These are phyloP conservation scores for Monilinia vaccinii-corymbosi DNA, from an alignment of 2,329 filamentous ascomycete genomes.

Conservation along the genomic window DNA sequence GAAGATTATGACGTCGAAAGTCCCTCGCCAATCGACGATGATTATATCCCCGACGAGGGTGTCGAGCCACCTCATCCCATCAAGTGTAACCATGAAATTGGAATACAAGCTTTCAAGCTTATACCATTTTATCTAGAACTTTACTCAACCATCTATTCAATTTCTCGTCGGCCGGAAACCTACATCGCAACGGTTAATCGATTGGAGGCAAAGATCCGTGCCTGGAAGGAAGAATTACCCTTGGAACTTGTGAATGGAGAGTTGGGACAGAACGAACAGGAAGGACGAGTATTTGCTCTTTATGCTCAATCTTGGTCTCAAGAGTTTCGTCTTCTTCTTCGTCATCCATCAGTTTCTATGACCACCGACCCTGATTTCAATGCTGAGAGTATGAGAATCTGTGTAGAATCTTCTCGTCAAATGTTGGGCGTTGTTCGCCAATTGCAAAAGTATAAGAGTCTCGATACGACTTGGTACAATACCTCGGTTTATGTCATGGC, in stretches of 20 bases:
- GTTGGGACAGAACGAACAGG: conserved; percentile 31
- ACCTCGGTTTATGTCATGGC: conserved; percentile 63
- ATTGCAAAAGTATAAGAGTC: conserved; percentile 53
- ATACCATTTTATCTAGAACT: conserved; percentile 62
- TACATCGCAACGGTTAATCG: conserved; percentile 56
- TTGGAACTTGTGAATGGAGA: conserved; percentile 44
- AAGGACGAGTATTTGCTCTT: conserved; percentile 41
- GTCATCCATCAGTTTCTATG: conserved; percentile 52
- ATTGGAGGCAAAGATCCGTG: conserved; percentile 54
- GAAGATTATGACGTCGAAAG: conserved; percentile 75
- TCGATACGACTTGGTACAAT: conserved; percentile 74
- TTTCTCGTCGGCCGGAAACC: conserved; percentile 49
- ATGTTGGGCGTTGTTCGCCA: conserved; percentile 52
- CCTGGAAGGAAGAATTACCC: conserved; percentile 58
- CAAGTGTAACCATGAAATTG: conserved; percentile 60
- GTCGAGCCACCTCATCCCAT: conserved; percentile 47
- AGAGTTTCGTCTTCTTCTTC: conserved; percentile 50
- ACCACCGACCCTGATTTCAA: conserved; percentile 45
- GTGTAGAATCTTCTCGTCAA: conserved; percentile 54
- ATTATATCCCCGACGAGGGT: conserved; percentile 47
- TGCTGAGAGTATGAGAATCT: conserved; percentile 54
- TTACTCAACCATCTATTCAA: conserved; percentile 67
- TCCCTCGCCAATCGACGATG: conserved; percentile 62
- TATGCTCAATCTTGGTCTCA: conserved; percentile 45
- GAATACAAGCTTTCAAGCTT: conserved; percentile 56